phyloP scores from a whole-genome alignment of 257 asterid genomes.

The Solanum clarkiae region DNA sequence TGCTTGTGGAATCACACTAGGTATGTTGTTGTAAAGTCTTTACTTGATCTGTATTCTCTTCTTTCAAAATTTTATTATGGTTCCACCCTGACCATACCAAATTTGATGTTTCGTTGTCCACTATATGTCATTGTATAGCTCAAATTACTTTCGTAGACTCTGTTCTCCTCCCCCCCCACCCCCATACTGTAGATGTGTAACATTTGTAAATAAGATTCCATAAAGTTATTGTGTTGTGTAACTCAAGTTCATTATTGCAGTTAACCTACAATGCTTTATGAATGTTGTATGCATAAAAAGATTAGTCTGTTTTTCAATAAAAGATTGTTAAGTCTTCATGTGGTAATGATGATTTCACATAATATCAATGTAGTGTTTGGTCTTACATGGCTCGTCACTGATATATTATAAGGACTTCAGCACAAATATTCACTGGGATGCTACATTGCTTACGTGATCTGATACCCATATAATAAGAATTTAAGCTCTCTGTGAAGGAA shows the following conservation, averaged over 20 bases:
- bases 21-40: background rate
- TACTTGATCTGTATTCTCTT: background rate
- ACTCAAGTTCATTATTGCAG: background rate
- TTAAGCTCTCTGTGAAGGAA: background rate
- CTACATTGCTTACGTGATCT: background rate
- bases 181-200: background rate
- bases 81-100: background rate
- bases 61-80: background rate
- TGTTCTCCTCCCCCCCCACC: background rate
- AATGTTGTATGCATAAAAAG: background rate
- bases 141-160: background rate
- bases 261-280: background rate
- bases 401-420: background rate
- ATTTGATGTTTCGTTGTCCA: background rate
- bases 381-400: background rate
- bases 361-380: background rate
- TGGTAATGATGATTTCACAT: background rate
- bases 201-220: background rate
- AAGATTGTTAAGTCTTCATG: background rate
- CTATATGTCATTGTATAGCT: background rate
- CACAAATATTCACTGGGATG: background rate
- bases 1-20: background rate
- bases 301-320: background rate
- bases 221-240: background rate
- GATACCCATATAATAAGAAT: background rate